These are phyloP conservation scores for Pontederia paniculata DNA, from an alignment of 176 grass and related monocot genomes.

Conservation along the genomic window DNA sequence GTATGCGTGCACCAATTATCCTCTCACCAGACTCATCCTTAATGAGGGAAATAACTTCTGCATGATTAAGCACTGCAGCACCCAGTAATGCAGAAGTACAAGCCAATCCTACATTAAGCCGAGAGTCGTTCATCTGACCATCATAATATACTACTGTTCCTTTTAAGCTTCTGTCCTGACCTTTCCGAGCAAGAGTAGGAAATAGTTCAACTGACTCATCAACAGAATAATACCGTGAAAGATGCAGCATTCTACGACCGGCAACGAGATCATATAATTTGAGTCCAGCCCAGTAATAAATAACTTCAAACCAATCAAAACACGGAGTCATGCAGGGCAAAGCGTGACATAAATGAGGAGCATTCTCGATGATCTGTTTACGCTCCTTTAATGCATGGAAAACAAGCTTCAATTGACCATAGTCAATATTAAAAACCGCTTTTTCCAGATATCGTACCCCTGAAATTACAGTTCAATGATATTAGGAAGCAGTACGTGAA, in stretches of 20 bases:
- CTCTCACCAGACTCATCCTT: conserved; percentile 63
- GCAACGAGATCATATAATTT: conserved; percentile 93
- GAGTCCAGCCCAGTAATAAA: conserved; percentile 90
- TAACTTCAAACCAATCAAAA: conserved; percentile 92
- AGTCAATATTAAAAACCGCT: conserved; percentile 94
- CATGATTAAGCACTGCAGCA: conserved; percentile 84
- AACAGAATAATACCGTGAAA: conserved; percentile 93
- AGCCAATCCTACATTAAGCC: conserved; percentile 83
- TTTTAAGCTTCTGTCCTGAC: conserved; percentile 54
- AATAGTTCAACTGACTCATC: conserved; percentile 81
- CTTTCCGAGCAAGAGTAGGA: conserved; percentile 65
- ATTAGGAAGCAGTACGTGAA: background rate
- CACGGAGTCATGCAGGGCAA: conserved; percentile 96
- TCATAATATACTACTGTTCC: conserved; percentile 96
- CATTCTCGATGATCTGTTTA: conserved; percentile 88
- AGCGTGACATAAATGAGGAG: conserved; percentile 82
- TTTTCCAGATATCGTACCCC: conserved; percentile 95
- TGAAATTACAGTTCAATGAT: conserved; percentile 19
- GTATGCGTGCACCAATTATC: conserved; percentile 63
- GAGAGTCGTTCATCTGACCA: conserved; percentile 92
- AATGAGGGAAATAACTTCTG: conserved; percentile 82
- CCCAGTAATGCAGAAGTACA: conserved; percentile 78
- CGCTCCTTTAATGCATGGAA: conserved; percentile 91
- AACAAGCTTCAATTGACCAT: conserved; percentile 83
- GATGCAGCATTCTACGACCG: conserved; percentile 74